Conservation (phyloP, 129 eudicot genomes). For the Scalesia atractyloides region DNA sequence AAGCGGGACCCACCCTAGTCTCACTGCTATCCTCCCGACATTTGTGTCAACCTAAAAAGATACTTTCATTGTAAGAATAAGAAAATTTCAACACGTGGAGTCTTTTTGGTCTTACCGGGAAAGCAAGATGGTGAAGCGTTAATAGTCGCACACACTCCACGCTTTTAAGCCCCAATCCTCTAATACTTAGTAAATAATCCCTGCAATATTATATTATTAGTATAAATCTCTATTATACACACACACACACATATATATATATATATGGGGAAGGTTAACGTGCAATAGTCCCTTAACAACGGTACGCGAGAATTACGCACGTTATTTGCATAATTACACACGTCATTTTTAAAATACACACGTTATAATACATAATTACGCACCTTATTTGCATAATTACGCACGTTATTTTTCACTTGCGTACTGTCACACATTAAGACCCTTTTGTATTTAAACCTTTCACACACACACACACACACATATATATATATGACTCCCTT, state of each 20-base stretch:
- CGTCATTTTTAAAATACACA: too few species aligned
- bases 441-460: too few species aligned
- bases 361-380: too few species aligned
- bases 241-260: too few species aligned
- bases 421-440: too few species aligned
- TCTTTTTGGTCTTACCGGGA: conserved; percentile 58
- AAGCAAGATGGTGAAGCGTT: conserved; percentile 96
- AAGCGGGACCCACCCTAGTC: conserved; percentile 99
- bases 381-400: too few species aligned
- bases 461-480: too few species aligned
- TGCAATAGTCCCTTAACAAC: too few species aligned
- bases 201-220: conserved; percentile 37
- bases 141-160: conserved; percentile 97
- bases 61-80: background rate
- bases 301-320: too few species aligned
- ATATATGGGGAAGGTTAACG: too few species aligned
- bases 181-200: conserved; percentile 68
- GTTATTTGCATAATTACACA: background rate
- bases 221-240: background rate
- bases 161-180: conserved; percentile 94
- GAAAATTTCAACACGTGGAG: conserved; percentile 12
- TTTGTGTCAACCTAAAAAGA: conserved; percentile 86
- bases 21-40: conserved; percentile 93
- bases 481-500: background rate
- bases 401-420: too few species aligned